A percentile compares a stretch with the other conserved stretches of the same genome.
Conservation (phyloP, 208 protist genomes). For the Crithidia brevicula region DNA sequence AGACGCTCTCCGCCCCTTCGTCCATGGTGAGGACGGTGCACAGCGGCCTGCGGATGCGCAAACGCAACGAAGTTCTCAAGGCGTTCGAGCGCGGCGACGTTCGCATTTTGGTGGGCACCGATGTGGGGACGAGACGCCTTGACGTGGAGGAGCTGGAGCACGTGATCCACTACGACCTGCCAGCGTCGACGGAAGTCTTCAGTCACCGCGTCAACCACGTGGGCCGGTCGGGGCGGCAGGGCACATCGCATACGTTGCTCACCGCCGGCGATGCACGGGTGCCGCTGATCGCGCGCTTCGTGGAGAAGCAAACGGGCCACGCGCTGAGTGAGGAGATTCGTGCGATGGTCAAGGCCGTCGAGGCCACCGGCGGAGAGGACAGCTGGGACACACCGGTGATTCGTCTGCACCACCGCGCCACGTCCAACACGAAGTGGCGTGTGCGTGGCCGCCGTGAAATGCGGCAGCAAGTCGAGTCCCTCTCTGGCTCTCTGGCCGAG, state of each 20-base stretch:
- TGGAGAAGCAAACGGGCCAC: constrained; percentile 53
- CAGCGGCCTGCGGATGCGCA: constrained; percentile 82
- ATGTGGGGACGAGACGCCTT: constrained; percentile 94
- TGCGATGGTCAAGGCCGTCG: constrained; percentile 24
- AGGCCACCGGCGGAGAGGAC: constrained; percentile 34
- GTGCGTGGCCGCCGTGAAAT: constrained; percentile 40
- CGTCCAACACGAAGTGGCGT: constrained; percentile 36
- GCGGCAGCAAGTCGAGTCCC: constrained; percentile 33
- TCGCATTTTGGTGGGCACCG: constrained; percentile 95
- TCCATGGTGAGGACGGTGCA: constrained; percentile 88
- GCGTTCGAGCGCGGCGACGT: constrained; percentile 81
- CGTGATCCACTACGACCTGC: constrained; percentile 98
- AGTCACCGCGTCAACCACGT: constrained; percentile 98
- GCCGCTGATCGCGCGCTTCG: constrained; percentile 57
- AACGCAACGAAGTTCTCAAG: constrained; percentile 69
- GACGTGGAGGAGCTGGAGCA: constrained; percentile 95
- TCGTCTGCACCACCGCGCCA: constrained; percentile 23
- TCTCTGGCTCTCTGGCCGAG: constrained; percentile 10
- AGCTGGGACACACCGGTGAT: constrained; percentile 42
- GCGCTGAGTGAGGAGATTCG: constrained; percentile 37
- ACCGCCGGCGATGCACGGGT: constrained; percentile 58
- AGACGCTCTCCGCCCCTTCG: constrained; percentile 52
- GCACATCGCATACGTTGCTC: constrained; percentile 95
- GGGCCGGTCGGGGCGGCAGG: constrained; percentile 94
- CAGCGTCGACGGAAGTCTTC: constrained; percentile 96